Evolutionary conservation across 139 green algal species (phyloP).

Genomic region (Coccomyxa sp.): DNA sequence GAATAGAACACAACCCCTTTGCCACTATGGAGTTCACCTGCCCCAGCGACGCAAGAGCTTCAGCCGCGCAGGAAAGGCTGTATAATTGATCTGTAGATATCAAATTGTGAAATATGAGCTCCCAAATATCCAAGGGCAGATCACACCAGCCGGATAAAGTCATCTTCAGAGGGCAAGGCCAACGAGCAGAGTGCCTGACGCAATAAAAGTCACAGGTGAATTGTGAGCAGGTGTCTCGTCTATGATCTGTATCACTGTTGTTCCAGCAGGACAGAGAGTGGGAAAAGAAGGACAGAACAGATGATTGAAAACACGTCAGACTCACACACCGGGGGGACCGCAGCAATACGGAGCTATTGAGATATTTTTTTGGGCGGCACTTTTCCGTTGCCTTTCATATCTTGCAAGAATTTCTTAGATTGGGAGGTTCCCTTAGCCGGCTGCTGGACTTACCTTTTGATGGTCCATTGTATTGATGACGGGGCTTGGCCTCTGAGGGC

Average conservation of each 20-base stretch:
- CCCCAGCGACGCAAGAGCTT: not conserved
- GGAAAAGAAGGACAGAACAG: too few species aligned
- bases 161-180: not conserved
- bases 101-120: not conserved
- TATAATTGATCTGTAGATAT: not conserved
- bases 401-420: too few species aligned
- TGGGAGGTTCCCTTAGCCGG: too few species aligned
- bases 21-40: not conserved
- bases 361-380: too few species aligned
- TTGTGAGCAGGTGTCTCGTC: not conserved
- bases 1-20: too few species aligned
- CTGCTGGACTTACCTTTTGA: too few species aligned
- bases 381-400: too few species aligned
- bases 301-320: too few species aligned
- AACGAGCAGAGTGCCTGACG: not conserved
- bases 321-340: too few species aligned
- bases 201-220: not conserved
- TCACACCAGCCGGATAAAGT: not conserved
- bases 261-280: not conserved
- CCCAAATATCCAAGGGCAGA: not conserved
- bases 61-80: not conserved
- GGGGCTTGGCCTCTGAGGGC: too few species aligned
- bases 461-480: too few species aligned
- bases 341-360: too few species aligned
- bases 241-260: not conserved